Base-by-base conservation (phyloP, 2,329 filamentous ascomycete genomes). In the Cladosporium phlei region DNA sequence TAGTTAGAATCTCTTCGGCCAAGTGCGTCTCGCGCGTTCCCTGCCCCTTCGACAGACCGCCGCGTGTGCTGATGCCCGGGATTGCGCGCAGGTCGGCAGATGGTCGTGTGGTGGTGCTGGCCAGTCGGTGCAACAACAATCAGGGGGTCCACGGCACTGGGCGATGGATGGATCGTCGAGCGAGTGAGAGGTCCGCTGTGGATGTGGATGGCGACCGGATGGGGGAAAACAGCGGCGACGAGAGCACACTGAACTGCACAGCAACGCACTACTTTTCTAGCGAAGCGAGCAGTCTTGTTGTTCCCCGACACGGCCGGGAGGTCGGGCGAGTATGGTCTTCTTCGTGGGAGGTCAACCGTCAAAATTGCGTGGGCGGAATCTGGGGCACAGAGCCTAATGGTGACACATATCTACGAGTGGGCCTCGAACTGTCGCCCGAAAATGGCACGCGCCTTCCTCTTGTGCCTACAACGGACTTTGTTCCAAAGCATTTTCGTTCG, bases 221-320 rank as follows among this genome's bases (percentile, higher is more conserved):
- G 21, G 25, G 11, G 25, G 16, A 14, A 39, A n/a, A 22, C 37
- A 25, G 21, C 25, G 25, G n/a, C n/a, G n/a, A n/a, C 39, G 29
- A n/a, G n/a, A n/a, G n/a, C 39, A 29, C 28, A 24, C 39, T 33
- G 17, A 29, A 22, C 39, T 33, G 33, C 39, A 33, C 32, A 28
- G 42, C 42, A 45, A 45, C 42, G 42, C 42, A 35, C 42, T 45
- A 45, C 42, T 45, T 45, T 45, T 45, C 42, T 45, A 19, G 42
- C 42, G 42, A 45, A 45, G 42, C 30, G 24, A 27, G 30, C 19
- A 35, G 42, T 37, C 42, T 32, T 45, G 42, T 37, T 19, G 42
- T n/a, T 45, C 32, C 35, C 42, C 42, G 42, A 45, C 42, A 33
- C n/a, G 39, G 39, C 29, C 29, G 39, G 22, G 25, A 38, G n/a